Conservation (phyloP, 2,329 filamentous ascomycete species). For the Magnaporthiopsis incrustans region DNA sequence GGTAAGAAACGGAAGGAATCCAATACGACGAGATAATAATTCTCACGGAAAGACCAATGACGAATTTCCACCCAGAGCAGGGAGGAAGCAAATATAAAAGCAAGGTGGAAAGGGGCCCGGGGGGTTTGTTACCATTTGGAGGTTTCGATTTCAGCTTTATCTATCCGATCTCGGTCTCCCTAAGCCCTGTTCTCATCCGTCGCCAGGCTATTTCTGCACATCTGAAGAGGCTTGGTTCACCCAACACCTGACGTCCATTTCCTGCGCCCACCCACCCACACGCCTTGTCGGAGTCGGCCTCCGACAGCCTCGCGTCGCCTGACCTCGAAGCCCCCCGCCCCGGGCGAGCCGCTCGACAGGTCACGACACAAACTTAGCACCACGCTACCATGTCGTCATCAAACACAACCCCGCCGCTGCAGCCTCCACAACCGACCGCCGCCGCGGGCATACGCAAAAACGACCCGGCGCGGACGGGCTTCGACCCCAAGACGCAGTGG, state of each 20-base stretch:
- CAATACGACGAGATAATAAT: neutral
- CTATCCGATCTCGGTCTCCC: neutral
- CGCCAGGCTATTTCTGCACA: neutral
- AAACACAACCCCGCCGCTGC: conserved; percentile 2
- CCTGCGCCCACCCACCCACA: neutral
- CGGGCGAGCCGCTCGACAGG: neutral
- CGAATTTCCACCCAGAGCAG: neutral
- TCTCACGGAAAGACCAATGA: no score
- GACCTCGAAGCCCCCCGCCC: neutral
- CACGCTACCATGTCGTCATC: neutral
- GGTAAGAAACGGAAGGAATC: no score
- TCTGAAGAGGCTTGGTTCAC: neutral
- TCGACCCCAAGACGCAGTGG: conserved; percentile 51
- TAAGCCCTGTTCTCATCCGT: neutral
- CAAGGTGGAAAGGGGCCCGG: no score
- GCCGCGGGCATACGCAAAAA: conserved; percentile 29
- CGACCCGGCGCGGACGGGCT: conserved; percentile 53
- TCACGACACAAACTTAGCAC: neutral
- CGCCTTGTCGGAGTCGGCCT: neutral
- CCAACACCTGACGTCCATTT: neutral
- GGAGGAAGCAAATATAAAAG: neutral
- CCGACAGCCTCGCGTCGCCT: neutral
- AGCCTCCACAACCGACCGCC: conserved; percentile 6
- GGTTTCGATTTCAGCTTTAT: neutral
- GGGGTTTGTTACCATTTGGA: neutral